These are phyloP conservation scores for Skeletonema menzelii DNA, from an alignment of 108 stramenopile genomes.

Conservation along the genomic window DNA sequence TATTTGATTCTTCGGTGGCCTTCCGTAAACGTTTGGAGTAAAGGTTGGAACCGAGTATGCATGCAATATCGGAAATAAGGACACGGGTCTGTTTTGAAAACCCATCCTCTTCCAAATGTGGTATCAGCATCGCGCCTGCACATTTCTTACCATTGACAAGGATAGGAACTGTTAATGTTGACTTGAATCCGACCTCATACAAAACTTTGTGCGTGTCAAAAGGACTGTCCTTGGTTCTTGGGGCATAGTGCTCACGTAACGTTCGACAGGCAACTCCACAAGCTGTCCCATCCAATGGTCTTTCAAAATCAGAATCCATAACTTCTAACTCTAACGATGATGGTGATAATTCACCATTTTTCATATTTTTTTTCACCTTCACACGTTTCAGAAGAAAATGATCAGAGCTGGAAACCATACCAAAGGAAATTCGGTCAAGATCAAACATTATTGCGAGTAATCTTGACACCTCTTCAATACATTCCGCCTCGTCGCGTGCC, in stretches of 20 bases:
- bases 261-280: conserved; percentile 15
- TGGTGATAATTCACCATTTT: not conserved
- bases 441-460: conserved; percentile 25
- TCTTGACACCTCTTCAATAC: conserved; percentile 22
- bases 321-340: conserved; percentile 16
- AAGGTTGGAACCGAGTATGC: conserved; percentile 17
- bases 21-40: conserved; percentile 20
- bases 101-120: conserved; percentile 7
- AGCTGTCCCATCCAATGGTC: conserved; percentile 25
- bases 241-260: conserved; percentile 18
- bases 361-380: not conserved
- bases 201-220: conserved; percentile 12
- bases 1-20: conserved; percentile 19
- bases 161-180: conserved; percentile 18
- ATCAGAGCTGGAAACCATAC: conserved; percentile 16
- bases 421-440: conserved; percentile 16
- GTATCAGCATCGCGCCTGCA: conserved; percentile 9
- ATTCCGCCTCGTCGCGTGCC: conserved; percentile 29
- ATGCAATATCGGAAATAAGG: conserved; percentile 19
- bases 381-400: conserved; percentile 16
- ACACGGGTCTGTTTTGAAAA: conserved; percentile 17
- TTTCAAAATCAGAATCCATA: conserved; percentile 21
- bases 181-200: conserved; percentile 3
- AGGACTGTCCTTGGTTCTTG: not conserved
- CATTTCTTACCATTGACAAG: conserved; percentile 25